Percentiles rank a stretch among this genome's conserved stretches.
These are phyloP conservation scores for Xylaria scruposa DNA, from an alignment of 495 filamentous ascomycete species.

Conservation along the genomic window DNA sequence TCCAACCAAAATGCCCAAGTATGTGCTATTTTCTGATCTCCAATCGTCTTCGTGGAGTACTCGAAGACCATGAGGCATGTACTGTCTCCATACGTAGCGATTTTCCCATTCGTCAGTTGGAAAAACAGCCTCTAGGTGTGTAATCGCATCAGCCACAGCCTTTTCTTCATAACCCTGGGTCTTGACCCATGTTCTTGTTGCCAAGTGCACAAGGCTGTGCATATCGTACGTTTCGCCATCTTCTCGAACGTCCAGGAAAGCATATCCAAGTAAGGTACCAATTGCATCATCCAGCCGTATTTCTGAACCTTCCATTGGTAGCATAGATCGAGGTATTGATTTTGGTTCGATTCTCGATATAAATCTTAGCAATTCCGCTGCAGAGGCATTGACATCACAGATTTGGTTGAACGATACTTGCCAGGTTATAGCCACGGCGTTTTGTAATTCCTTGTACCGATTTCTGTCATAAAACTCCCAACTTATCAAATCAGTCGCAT, in stretches of 20 bases:
- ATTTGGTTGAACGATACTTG: conserved; percentile 61
- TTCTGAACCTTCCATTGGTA: conserved; percentile 37
- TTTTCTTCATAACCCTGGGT: neutral
- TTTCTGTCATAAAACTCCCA: conserved; percentile 57
- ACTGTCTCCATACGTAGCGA: conserved; percentile 36
- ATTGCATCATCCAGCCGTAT: conserved; percentile 36
- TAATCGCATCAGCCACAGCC: conserved; percentile 16
- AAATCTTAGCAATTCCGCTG: conserved; percentile 49
- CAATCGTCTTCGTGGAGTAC: conserved; percentile 27
- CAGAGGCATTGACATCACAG: conserved; percentile 34
- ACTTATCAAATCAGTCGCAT: conserved; percentile 51
- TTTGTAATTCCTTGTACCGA: conserved; percentile 51
- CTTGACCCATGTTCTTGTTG: conserved; percentile 46
- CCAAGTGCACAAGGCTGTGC: conserved; percentile 56
- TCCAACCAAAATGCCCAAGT: conserved; percentile 29
- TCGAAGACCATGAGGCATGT: conserved; percentile 42
- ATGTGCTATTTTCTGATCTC: conserved; percentile 25
- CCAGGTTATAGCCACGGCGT: conserved; percentile 63
- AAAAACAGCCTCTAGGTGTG: conserved; percentile 33
- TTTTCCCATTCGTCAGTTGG: conserved; percentile 28
- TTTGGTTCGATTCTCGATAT: conserved; percentile 53
- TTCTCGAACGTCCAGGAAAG: conserved; percentile 40
- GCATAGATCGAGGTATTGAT: conserved; percentile 43
- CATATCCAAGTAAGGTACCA: conserved; percentile 44
- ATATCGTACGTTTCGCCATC: conserved; percentile 41